phyloP scores from a whole-genome alignment of 1,139 yeast genomes.

The Kazachstania sp. region DNA sequence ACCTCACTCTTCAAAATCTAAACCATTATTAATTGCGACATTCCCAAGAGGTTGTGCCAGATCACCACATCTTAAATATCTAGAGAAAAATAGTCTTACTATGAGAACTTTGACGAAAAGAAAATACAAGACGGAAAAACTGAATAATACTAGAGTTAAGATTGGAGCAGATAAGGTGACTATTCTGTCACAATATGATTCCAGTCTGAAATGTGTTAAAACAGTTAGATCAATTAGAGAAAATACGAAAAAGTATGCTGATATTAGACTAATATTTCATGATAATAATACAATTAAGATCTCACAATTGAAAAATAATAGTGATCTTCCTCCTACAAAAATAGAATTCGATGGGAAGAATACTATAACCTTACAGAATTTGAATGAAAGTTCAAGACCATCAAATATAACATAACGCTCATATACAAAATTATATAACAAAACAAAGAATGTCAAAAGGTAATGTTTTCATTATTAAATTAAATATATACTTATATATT shows the following conservation, averaged over 20 bases:
- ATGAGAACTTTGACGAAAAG: slow-evolving; percentile 21
- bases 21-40: slow-evolving; percentile 27
- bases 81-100: slow-evolving; percentile 21
- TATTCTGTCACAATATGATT: not conserved
- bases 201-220: slow-evolving; percentile 15
- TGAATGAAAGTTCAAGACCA: slow-evolving; percentile 7
- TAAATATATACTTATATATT: not conserved
- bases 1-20: slow-evolving; percentile 13
- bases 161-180: not conserved
- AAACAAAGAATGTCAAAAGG: no score
- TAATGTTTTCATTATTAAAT: not conserved
- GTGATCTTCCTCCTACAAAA: slow-evolving; percentile 4
- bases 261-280: slow-evolving; percentile 26
- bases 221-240: slow-evolving; percentile 19
- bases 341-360: slow-evolving; percentile 6
- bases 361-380: not conserved
- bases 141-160: slow-evolving; percentile 8
- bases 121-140: slow-evolving; percentile 21
- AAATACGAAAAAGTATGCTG: slow-evolving; percentile 22
- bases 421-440: not conserved
- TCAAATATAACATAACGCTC: not conserved
- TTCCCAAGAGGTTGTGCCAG: slow-evolving; percentile 23
- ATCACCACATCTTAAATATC: slow-evolving; percentile 21
- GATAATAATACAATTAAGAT: slow-evolving; percentile 24
- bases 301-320: slow-evolving; percentile 6